Base-by-base conservation (phyloP, 1,284 basidiomycete genomes). In the Sanghuangporus baumii region DNA sequence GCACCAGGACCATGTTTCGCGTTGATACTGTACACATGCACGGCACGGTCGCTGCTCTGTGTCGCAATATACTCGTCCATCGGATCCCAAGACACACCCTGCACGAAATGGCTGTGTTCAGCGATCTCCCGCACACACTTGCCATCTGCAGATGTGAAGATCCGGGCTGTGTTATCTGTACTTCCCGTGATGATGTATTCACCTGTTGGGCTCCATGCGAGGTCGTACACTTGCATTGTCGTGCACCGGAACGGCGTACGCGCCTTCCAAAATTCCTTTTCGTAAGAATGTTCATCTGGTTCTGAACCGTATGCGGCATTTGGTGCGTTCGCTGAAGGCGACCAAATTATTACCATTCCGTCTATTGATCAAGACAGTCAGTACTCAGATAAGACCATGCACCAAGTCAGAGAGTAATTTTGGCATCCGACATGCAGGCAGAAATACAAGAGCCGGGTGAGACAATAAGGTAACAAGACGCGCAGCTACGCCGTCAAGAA, bases 321-420 rank as follows among this genome's bases (percentile, higher is more conserved):
- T 61, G 88, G 87, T 0, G 91, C 88, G 41, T 82, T 86, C 41
- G 87, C 85, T 6, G 91, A 89, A 8, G 87, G 92, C 0, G 92
- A 88, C 96, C 96, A 99, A 20, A 98, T 87, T 58, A 98, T 92
- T 65, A 99, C 89, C 85, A 96, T 96, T 9, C 96, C 96, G 76
- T 99, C 96, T 96, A 66, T 40, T 63, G 63, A 18, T 40, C 6
- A 20, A 43, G 16, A 50, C 37, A 16, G 37, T 68, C 50, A 69
- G 62, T 55, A 58, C 62, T 57, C 67, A 41, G 55, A 64, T 69
- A 48, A 57, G 38, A 62, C 34, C 50, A 57, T 47, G 38, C 48
- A 55, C 43, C 41, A 61, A 11, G 57, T 43, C 59, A 61, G 59
- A 67, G 48, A 40, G 2, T n/a, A 18, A n/a, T 14, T 37, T 40